Evolutionary conservation across 768 basidiomycete species (phyloP), one percentile per base, ranked within the genome.

Genomic region (Amanita muscaria): DNA sequence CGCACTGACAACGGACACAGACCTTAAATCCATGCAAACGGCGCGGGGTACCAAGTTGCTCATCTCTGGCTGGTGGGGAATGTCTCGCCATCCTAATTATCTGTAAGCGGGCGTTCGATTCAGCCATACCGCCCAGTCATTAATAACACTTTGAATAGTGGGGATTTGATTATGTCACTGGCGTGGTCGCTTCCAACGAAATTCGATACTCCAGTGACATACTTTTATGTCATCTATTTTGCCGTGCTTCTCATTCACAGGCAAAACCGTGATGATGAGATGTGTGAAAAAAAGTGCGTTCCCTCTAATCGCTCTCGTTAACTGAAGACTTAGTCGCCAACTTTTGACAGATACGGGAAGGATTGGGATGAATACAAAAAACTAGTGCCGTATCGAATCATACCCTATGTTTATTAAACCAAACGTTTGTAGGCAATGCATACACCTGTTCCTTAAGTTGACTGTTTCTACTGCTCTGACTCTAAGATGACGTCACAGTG

Each of bases 21-120:
- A 88, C 58, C 68, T 94, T 15, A 64, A 73, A 50, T 93, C 66
- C 56, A 77, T 97, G 60, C 70, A 77, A 32, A 98, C 96, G 2
- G 75, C 80, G 51, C 76, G 79, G 14, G 96, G 96, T 11, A 83
- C 88, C 2, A 96, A 90, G 61, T 72, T 99, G 25, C 74, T 99
- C 21, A 94, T 81, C 22, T 88, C 88, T 3, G 96, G 96, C 5
- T 98, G 96, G 96, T 99, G 96, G 96, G 94, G 93, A 7, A 64
- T 74, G 40, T 93, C 87, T 0, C 76, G 88, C 31, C 96, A 99
- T 63, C 96, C 96, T 1, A 92, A 93, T 55, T 93, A 93, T 62
- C 58, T 89, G 84, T 84, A 51, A 44, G 77, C 63, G 38, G 29
- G 46, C 18, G 14, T 14, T 2, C 25, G 29, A n/a, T n/a, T 22